Evolutionary conservation across 208 protist genomes (phyloP).

Genomic region (Angomonas desouzai): DNA sequence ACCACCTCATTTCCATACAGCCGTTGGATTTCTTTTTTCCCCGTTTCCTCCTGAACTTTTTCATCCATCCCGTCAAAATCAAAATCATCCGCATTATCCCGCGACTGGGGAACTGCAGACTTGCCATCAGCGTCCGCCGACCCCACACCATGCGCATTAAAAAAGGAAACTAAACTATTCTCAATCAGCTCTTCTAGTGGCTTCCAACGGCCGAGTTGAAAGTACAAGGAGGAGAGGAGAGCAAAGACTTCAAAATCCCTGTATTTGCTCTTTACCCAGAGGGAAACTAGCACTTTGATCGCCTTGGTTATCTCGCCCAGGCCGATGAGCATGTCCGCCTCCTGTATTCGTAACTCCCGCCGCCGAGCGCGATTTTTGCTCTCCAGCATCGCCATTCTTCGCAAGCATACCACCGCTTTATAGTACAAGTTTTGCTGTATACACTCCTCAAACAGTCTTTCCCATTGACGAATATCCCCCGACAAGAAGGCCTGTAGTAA

Average conservation of each 20-base stretch:
- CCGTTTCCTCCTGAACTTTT: neutral
- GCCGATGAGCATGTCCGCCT: conserved; percentile 81
- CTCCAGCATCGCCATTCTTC: conserved; percentile 72
- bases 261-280: conserved; percentile 78
- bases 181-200: conserved; percentile 77
- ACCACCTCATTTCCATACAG: conserved; percentile 4
- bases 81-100: conserved; percentile 15
- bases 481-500: conserved; percentile 85
- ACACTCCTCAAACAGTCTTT: conserved; percentile 84
- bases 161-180: conserved; percentile 73
- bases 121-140: neutral
- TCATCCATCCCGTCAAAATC: conserved; percentile 15
- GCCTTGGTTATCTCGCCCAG: conserved; percentile 78
- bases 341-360: conserved; percentile 77
- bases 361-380: conserved; percentile 43
- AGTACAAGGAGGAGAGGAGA: conserved; percentile 79
- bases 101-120: too few relatives aligned
- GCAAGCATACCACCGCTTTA: conserved; percentile 83
- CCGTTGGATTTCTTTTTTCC: neutral
- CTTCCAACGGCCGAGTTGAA: conserved; percentile 82
- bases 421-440: conserved; percentile 78
- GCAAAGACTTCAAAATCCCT: conserved; percentile 89
- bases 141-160: conserved; percentile 23
- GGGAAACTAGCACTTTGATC: conserved; percentile 48
- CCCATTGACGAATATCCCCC: conserved; percentile 71